Evolutionary conservation across 495 filamentous ascomycete genomes (phyloP), one percentile per base, ranked within the genome.

Genomic region (Lindgomyces ingoldianus): DNA sequence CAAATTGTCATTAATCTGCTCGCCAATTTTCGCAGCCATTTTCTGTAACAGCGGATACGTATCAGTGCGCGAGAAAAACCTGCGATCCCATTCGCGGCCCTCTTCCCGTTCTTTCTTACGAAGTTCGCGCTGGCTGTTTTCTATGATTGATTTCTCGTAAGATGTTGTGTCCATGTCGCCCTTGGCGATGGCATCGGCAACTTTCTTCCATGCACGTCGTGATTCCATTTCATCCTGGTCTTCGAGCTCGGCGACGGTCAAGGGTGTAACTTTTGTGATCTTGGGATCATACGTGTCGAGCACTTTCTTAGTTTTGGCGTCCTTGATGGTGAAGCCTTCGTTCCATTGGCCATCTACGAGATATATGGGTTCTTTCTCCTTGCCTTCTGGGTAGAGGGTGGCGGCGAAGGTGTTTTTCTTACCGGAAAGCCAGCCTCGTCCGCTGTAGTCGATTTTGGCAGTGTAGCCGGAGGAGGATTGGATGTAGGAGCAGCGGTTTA

Each of bases 341-440:
- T 87, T 93, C 95, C 95, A 98, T 75, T 96, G 90, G 0, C 94
- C 94, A 44, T 94, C 87, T 62, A 91, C 82, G 18, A 85, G 91
- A 79, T 93, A 98, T 27, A 96, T 75, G 1, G 89, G 81, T 14
- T 92, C 85, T 76, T 90, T 92, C 71, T 96, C 91, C 52, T 85
- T 85, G 52, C 85, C 84, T 29, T 87, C 85, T 24, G 89, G 91
- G 76, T 85, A 93, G 22, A 98, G 73, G 26, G 77, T 81, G 0
- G 94, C 95, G 14, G 79, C 85, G 76, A 98, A 93, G 39, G 81
- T 89, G 80, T 98, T 98, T 78, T 96, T 95, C 82, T 95, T 96
- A 27, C 94, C 95, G 51, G 87, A 89, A 27, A 98, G 60, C 93
- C 92, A 98, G 30, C 94, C 94, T 76, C 90, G 92, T 57, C 91